Evolutionary conservation across 768 basidiomycete genomes (phyloP), one percentile per base, ranked within the genome.

Genomic region (Termitomyces sp.): DNA sequence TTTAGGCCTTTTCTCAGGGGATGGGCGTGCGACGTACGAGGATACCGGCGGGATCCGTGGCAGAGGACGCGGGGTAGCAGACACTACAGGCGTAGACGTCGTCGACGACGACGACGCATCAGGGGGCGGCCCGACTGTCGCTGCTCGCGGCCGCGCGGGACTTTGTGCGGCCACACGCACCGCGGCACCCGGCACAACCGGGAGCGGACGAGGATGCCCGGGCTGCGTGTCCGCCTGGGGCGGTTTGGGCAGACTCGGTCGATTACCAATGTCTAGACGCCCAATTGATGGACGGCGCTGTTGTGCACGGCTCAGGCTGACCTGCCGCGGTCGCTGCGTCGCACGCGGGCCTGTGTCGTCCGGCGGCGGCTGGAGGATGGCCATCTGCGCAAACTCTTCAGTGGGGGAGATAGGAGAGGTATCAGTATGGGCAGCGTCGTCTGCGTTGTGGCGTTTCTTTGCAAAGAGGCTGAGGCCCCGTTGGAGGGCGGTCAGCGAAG

Each of bases 141-240:
- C 27, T 70, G 72, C 55, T 69, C 69, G 24, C 67, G 65, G 58
- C 70, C 69, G n/a, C 63, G n/a, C n/a, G n/a, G n/a, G n/a, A n/a
- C 3, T 11, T 20, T 27, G 16, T 11, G 51, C n/a, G 4, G 57
- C 51, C 12, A 51, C 58, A 7, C 58, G 59, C 37, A 57, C 22
- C 2, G 58, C 57, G 3, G 63, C 47, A 16, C 37, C 57, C 57
- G 69, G 69, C 22, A 68, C 63, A 30, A 60, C 57, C 22, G 69
- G 69, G 6, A 69, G 61, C 3, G 69, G 69, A 9, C 69, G 62
- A 42, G 67, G 63, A 42, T 58, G 59, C 0, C 54, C 42, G 20
- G 42, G 36, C 52, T 37, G 47, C 47, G 46, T 31, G 27, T 48
- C 55, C 49, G 45, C 55, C 36, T 36, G 11, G 1, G 39, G 67